Percentiles rank a stretch among this genome's conserved stretches.
Evolutionary conservation across 2,329 filamentous ascomycete genomes (phyloP).

Genomic region (Periconia sp.): DNA sequence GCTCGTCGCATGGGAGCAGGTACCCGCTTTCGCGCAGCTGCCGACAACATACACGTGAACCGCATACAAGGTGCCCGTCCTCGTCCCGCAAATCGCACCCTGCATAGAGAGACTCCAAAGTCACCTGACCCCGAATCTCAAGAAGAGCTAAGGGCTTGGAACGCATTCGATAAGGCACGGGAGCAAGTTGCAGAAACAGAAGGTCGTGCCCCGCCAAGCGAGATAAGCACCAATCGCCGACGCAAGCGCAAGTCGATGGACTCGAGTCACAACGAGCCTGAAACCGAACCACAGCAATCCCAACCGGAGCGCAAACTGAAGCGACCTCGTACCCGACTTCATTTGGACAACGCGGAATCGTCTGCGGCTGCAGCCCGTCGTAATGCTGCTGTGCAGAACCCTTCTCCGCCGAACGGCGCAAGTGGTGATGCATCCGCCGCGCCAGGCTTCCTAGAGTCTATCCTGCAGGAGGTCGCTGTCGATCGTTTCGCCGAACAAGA

Average conservation of each 20-base stretch:
- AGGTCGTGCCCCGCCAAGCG: slow-evolving; percentile 19
- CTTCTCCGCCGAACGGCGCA: slow-evolving; percentile 28
- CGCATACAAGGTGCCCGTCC: slow-evolving; percentile 42
- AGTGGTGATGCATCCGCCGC: slow-evolving; percentile 42
- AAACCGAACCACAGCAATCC: slow-evolving; percentile 60
- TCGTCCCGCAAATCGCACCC: slow-evolving; percentile 33
- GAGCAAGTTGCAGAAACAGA: slow-evolving; percentile 52
- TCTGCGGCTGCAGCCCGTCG: slow-evolving; percentile 34
- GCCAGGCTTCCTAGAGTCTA: slow-evolving; percentile 81
- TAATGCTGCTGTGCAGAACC: slow-evolving; percentile 24
- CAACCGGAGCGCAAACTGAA: slow-evolving; percentile 80
- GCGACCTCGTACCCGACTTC: slow-evolving; percentile 76
- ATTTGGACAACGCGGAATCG: slow-evolving; percentile 55
- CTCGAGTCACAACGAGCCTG: slow-evolving; percentile 57
- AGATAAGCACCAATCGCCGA: slow-evolving; percentile 45
- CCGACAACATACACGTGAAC: slow-evolving; percentile 58
- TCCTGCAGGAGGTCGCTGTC: slow-evolving; percentile 83
- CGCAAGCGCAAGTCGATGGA: slow-evolving; percentile 81
- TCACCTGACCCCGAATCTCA: slow-evolving; percentile 67
- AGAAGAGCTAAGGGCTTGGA: slow-evolving; percentile 85
- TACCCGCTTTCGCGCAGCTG: slow-evolving; percentile 70
- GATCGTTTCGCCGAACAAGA: slow-evolving; percentile 39
- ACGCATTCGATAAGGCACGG: slow-evolving; percentile 82
- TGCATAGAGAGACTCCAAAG: slow-evolving; percentile 42
- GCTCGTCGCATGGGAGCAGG: slow-evolving; percentile 77